These are phyloP conservation scores for Claviceps cyperi DNA, from an alignment of 2,329 filamentous ascomycete genomes.

Conservation along the genomic window DNA sequence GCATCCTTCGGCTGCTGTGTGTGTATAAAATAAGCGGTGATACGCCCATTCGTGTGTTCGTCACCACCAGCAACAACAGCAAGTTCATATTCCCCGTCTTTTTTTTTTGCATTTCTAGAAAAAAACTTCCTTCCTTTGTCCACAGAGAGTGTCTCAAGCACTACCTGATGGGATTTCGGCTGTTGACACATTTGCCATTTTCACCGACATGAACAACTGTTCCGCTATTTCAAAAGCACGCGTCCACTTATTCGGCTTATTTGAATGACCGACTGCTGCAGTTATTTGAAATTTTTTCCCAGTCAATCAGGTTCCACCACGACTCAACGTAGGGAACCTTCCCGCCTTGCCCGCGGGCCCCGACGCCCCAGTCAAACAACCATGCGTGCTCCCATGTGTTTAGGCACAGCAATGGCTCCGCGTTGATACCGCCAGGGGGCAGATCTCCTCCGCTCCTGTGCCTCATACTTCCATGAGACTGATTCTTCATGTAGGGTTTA, in stretches of 20 bases:
- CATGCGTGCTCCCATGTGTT: conserved; percentile 96
- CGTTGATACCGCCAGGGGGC: conserved; percentile 51
- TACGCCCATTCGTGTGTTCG: not conserved
- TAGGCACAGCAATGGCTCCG: conserved; percentile 71
- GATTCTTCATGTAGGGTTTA: conserved; percentile 25
- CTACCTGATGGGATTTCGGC: not conserved
- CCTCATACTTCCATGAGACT: conserved; percentile 16
- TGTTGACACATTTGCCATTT: not conserved
- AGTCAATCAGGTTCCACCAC: conserved; percentile 86
- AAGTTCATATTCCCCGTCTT: no score
- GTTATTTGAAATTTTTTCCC: conserved; percentile 51
- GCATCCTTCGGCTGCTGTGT: not conserved
- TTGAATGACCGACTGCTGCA: conserved; percentile 22
- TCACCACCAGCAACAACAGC: no score
- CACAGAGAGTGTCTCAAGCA: not conserved
- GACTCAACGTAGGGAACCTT: conserved; percentile 62
- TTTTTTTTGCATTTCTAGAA: no score
- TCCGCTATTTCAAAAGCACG: not conserved
- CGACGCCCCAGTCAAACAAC: conserved; percentile 62
- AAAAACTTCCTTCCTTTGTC: no score
- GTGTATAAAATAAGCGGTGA: not conserved
- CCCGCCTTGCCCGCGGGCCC: conserved; percentile 43
- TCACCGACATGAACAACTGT: no score
- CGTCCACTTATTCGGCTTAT: conserved; percentile 7
- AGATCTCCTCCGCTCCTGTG: conserved; percentile 17